Evolutionary conservation across 176 grass and related monocot genomes (phyloP).

Genomic region (Carex pumila): DNA sequence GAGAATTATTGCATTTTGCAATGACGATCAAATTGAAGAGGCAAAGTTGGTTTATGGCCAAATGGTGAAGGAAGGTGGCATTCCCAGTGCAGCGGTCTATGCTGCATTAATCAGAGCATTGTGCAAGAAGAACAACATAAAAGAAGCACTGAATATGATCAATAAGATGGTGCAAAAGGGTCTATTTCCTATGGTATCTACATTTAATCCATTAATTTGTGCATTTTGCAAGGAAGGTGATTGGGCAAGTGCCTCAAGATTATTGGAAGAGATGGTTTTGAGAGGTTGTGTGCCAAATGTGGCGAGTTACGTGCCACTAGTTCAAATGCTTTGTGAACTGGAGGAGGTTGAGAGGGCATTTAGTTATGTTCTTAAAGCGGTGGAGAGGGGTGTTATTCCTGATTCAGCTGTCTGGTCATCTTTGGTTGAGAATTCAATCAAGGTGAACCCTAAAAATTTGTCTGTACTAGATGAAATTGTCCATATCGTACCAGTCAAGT

Average conservation of each 20-base stretch:
- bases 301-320: constrained; percentile 11
- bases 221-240: constrained; percentile 26
- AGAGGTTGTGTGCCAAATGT: constrained; percentile 15
- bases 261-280: constrained; percentile 28
- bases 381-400: constrained; percentile 16
- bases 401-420: constrained; percentile 21
- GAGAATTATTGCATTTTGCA: constrained; percentile 24
- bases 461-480: not conserved
- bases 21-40: constrained; percentile 10
- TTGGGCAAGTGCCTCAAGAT: constrained; percentile 8
- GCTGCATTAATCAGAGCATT: constrained; percentile 21
- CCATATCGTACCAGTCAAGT: not conserved
- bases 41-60: constrained; percentile 26
- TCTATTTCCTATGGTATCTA: constrained; percentile 9
- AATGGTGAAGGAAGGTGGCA: constrained; percentile 25
- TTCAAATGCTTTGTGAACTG: constrained; percentile 14
- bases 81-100: constrained; percentile 31
- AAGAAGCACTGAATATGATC: constrained; percentile 30
- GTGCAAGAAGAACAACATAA: constrained; percentile 11
- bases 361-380: constrained; percentile 15
- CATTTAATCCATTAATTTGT: constrained; percentile 26
- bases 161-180: constrained; percentile 27
- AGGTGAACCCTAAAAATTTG: not conserved
- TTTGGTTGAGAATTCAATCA: constrained; percentile 21
- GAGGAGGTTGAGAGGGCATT: constrained; percentile 25